Evolutionary conservation across 2,329 filamentous ascomycete genomes (phyloP), one percentile per base, ranked within the genome.

Genomic region (Aspergillus transmontanensis): DNA sequence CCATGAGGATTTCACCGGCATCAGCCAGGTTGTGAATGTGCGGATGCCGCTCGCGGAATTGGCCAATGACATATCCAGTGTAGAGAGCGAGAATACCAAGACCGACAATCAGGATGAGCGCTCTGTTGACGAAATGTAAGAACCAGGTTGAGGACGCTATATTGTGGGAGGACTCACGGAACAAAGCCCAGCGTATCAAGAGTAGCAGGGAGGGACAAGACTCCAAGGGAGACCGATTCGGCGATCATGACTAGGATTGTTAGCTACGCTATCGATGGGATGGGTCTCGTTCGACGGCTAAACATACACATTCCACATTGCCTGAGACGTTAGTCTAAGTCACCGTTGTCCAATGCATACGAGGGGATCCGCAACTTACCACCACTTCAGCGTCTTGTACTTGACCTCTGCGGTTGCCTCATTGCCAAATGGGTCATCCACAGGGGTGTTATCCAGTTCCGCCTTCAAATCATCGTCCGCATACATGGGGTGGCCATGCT

Each of bases 11-110:
- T 48, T 83, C 79, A 1, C 88, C 89, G 7, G 87, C 89, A 70
- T 92, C 89, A 26, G 88, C 87, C 69, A 91, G 89, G 73, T 87
- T 87, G 55, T 86, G 83, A 53, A 91, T 83, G n/a, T 86, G 78
- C 2, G 89, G 87, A 70, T 85, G 82, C 32, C 75, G 75, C 45
- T 83, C 71, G 63, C 85, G 85, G 76, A 88, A 87, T 70, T 86
- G 82, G 34, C 83, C 85, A 39, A 89, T 83, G 3, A 87, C 80
- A 68, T 83, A 86, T 59, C 86, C 86, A 3, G 85, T 87, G 69
- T 87, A 88, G 2, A 82, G 85, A 5, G 86, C 81, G 12, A 88
- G 74, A 53, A 86, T 62, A 36, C 86, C 85, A n/a, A 88, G 75
- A 21, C 80, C 73, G 58, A 87, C 71, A 58, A 86, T 84, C 32